Conservation (phyloP, 177 flowering plant species). For the Vitis hybrid region DNA sequence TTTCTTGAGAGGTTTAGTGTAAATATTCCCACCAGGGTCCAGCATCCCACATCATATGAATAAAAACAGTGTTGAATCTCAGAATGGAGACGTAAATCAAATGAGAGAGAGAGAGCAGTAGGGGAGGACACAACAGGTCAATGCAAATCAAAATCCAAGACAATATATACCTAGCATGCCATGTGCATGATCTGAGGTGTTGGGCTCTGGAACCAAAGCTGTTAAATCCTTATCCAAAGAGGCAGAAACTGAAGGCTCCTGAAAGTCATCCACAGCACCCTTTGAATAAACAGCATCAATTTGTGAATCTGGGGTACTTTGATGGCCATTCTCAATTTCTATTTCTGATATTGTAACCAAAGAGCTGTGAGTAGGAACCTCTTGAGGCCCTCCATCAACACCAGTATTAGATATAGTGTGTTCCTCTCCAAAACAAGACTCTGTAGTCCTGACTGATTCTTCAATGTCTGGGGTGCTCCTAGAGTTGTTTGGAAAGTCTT, state of each 20-base stretch:
- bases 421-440: conserved; percentile 29
- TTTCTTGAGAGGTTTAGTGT: too few species aligned
- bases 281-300: conserved; percentile 31
- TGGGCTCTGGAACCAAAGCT: conserved; percentile 29
- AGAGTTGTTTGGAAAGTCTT: conserved; percentile 22
- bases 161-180: conserved; percentile 43
- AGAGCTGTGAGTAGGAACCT: conserved; percentile 27
- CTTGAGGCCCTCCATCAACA: conserved; percentile 25
- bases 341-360: conserved; percentile 37
- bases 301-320: conserved; percentile 27
- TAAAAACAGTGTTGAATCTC: too few species aligned
- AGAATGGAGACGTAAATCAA: too few species aligned
- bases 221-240: conserved; percentile 25
- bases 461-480: conserved; percentile 30
- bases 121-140: background rate
- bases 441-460: conserved; percentile 21
- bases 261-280: conserved; percentile 29
- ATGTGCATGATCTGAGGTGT: conserved; percentile 28
- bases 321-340: conserved; percentile 36
- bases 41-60: too few species aligned
- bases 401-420: conserved; percentile 10
- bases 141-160: background rate
- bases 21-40: too few species aligned
- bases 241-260: conserved; percentile 26
- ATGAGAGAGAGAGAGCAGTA: too few species aligned